Evolutionary conservation across 352 stramenopile genomes (phyloP).

Genomic region (Globisporangium iwayamae): DNA sequence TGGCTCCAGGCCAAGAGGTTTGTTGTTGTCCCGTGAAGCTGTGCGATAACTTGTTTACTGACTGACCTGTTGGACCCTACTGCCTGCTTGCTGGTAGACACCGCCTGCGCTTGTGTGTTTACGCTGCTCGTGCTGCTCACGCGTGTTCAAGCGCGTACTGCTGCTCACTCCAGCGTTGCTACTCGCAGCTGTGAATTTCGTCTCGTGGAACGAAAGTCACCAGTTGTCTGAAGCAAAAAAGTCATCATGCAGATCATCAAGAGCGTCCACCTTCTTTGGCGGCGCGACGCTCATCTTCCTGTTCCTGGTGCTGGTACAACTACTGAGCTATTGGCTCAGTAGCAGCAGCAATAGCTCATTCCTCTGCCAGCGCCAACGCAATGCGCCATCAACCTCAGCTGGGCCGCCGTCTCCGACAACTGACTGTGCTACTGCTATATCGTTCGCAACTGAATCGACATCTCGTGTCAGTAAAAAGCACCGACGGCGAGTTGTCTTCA

Average conservation of each 20-base stretch:
- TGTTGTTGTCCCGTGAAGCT: neutral
- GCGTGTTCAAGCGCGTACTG: constrained; percentile 27
- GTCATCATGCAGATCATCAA: neutral
- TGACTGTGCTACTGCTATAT: neutral
- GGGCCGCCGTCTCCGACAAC: neutral
- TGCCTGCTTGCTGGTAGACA: constrained; percentile 17
- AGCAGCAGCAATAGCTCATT: neutral
- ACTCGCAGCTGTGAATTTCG: constrained; percentile 20
- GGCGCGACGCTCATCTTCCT: constrained; percentile 23
- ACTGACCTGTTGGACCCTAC: neutral
- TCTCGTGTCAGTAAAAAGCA: neutral
- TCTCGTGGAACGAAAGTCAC: constrained; percentile 25
- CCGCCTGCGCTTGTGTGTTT: constrained; percentile 33
- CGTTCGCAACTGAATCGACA: neutral
- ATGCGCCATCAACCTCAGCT: neutral
- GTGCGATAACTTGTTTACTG: neutral
- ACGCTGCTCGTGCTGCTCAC: constrained; percentile 57
- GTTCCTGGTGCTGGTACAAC: constrained; percentile 16
- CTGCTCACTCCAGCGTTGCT: constrained; percentile 28
- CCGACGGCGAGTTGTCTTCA: constrained; percentile 18
- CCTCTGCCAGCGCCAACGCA: neutral
- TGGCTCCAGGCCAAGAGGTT: constrained; percentile 20
- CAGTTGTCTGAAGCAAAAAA: neutral
- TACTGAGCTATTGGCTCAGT: neutral
- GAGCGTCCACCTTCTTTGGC: constrained; percentile 21